phyloP scores from a whole-genome alignment of 2,329 filamentous ascomycete species.

The Claviceps sp. region DNA sequence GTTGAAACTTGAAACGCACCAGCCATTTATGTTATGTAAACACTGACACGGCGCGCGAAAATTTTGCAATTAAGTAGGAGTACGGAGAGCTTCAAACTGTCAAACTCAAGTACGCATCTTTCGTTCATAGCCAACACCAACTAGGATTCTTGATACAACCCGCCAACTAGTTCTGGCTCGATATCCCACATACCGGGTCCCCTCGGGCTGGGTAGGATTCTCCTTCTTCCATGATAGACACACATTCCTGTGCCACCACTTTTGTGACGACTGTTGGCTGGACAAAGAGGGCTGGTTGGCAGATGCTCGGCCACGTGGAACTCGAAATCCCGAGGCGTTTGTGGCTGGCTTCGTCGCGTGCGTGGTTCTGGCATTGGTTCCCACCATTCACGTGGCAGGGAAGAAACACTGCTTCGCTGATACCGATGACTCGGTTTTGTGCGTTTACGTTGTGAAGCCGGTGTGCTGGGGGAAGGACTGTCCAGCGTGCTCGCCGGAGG shows the following conservation, averaged over 20 bases:
- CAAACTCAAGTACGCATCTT: neutral
- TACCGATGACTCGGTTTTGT: constrained; percentile 9
- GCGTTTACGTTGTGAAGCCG: constrained; percentile 4
- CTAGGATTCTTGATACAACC: neutral
- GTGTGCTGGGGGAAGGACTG: neutral
- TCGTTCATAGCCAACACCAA: neutral
- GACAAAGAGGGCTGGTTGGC: constrained; percentile 37
- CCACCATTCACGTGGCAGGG: constrained; percentile 23
- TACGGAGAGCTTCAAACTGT: neutral
- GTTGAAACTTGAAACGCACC: no score
- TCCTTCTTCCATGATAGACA: constrained; percentile 33
- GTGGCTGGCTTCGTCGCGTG: constrained; percentile 8
- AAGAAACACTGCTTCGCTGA: constrained; percentile 12
- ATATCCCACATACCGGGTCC: neutral
- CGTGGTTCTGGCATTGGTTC: constrained; percentile 16
- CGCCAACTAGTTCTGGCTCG: neutral
- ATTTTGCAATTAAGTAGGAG: no score
- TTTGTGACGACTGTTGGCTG: constrained; percentile 30
- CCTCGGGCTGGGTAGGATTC: constrained; percentile 4
- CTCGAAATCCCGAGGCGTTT: constrained; percentile 21
- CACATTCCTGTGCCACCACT: constrained; percentile 35
- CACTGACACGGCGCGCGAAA: no score
- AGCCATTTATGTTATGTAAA: no score
- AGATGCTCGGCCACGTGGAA: constrained; percentile 39
- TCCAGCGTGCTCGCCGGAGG: constrained; percentile 11